Base-by-base conservation (phyloP, 805 yeast genomes). In the Kuraishia ogatae region DNA sequence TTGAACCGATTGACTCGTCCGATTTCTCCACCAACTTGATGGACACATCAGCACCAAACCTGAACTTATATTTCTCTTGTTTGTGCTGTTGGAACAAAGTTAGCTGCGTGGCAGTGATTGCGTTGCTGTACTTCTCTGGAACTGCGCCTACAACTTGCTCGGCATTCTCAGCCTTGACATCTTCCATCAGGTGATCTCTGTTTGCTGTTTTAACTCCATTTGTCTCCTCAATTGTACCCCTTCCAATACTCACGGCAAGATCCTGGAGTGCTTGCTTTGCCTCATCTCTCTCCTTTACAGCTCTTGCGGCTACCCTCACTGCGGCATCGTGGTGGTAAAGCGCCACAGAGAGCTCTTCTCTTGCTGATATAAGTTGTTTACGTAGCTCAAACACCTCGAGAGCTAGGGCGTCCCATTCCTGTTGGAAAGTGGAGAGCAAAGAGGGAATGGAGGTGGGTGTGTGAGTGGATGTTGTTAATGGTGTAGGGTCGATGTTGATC, bases 271-370 rank as follows among this genome's bases (percentile, higher is more conserved):
- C 90, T n/a, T 64, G 65, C 57, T 78, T 77, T 1, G 92, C 86
- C 50, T 83, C 88, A 58, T 89, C 96, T 48, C 91, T 72, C 62
- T 92, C 97, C 55, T 77, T 76, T n/a, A 85, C 72, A 1, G 89
- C 82, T 39, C 78, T 76, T 0, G 96, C 84, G 0, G 93, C 96
- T 1, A 92, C 97, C 55, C 92, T 74, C 2, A 87, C 83, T 1
- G 97, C 96, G 0, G 97, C 97, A 66, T 92, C 98, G 59, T 88
- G 88, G 63, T 85, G 86, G 63, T 90, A 92, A 48, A 91, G 71
- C 0, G 96, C 85, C 1, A 86, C 72, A 29, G 94, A 84, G 52
- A 92, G 72, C 62, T 90, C 93, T 60, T 87, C 82, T 56, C 86
- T 79, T 1, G 91, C 77, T 23, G 74, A 73, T 53, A 76, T 79